Base-by-base conservation (phyloP, 2,329 filamentous ascomycete species). In the Diaporthe helianthi region DNA sequence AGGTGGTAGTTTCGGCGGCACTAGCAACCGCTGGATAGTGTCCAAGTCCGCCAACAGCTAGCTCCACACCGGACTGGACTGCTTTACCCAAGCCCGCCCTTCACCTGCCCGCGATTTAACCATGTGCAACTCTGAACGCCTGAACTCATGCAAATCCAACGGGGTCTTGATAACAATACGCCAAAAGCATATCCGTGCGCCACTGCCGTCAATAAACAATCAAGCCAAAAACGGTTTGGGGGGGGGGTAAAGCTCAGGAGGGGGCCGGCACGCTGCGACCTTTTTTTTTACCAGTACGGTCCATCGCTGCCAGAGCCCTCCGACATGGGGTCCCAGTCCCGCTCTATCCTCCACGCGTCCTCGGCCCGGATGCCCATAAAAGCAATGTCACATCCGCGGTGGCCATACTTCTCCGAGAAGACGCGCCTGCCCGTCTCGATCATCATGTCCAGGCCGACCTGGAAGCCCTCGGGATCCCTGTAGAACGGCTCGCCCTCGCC, bases 401-500 rank as follows among this genome's bases (percentile, higher is more conserved):
- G 80, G 26, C 81, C 81, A 80, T 80, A 83, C 63, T 83, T 83
- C 55, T 79, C 76, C 2, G 79, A 76, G 67, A 79, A 83, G 5
- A 79, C 77, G 61, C 75, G 76, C 24, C 78, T 75, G 1, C 84
- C 84, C 33, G 80, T 79, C 73, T 84, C 83, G 51, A 82, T 84
- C 41, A 83, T 75, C 66, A 85, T 78, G 69, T 81, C 79, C 69
- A 86, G 80, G 2, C 78, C 81, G 47, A 78, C 75, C n/a, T 81
- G 79, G 71, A 86, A 79, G 1, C 84, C 85, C 4, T 80, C 80
- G 0, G 82, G 73, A 67, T 84, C 79, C 71, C 85, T 82, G 75
- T 87, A 85, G 72, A 83, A 88, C 1, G 85, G 85, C 74, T 88
- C 86, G 29, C 83, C 85, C 36, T 80, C 68, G 3, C 86, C 86